Base-by-base conservation (phyloP, 257 asterid species). In the Voacanga thouarsii region DNA sequence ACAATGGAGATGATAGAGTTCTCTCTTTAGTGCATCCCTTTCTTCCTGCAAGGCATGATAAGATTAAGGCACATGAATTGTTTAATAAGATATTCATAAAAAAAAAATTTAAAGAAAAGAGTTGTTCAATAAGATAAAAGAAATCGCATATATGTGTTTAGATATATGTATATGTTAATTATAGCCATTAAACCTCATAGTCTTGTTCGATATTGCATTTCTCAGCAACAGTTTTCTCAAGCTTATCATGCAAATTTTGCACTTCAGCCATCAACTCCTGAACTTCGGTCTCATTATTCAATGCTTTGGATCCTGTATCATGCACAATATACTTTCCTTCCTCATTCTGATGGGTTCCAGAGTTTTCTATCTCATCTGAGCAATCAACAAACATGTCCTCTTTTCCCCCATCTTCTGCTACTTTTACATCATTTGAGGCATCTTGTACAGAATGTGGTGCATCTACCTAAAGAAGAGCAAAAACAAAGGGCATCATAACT, bases 341-440 rank as follows among this genome's bases (percentile, higher is more conserved):
- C 19, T 87, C 86, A 80, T 23, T 83, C 77, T 83, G 90, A 49
- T 82, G 91, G 79, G 92, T 82, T 72, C 87, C 98, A 41, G 93
- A 87, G 83, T 74, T 80, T 84, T 95, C 98, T 30, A 93, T 92
- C 85, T 92, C 97, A 73, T 96, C 99, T 67, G 97, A 92, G 83
- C 98, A 93, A 83, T 96, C 99, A 79, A 96, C 97, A 87, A 96
- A 95, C 89, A 86, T 88, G 72, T 94, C 99, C 53, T 94, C 97
- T 81, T 85, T 89, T 68, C 80, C 90, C 63, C 82, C 95, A 75
- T 92, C 97, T 59, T 94, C 98, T 63, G 81, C 83, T 19, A 78
- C 76, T 86, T 76, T 86, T 50, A 59, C 78, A 78, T 83, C 92
- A 80, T 71, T 83, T 56, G 83, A 77, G 66, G 71, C 85, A 81